A percentile compares a stretch with the other conserved stretches of the same genome.
phyloP scores from a whole-genome alignment of 805 yeast genomes.

The Candida saitoana region DNA sequence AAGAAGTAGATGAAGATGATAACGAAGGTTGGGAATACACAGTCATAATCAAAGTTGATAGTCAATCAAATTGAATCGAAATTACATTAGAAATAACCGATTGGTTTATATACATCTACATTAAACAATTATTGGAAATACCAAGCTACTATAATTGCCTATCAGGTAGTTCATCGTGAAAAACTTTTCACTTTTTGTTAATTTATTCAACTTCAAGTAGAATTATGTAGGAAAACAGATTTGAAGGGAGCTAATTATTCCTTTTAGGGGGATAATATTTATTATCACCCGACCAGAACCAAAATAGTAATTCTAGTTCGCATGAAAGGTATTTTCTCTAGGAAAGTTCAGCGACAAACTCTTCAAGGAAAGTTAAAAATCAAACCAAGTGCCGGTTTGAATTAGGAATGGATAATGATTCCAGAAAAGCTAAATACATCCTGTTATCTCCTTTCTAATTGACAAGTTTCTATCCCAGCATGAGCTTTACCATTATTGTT shows the following conservation, averaged over 20 bases:
- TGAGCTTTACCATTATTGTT: neutral
- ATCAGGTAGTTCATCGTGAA: neutral
- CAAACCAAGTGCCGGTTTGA: neutral
- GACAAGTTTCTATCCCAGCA: neutral
- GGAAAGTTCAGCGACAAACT: neutral
- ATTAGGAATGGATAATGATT: neutral
- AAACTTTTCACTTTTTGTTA: neutral
- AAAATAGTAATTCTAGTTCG: too few relatives aligned
- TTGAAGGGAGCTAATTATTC: neutral
- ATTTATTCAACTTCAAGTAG: neutral
- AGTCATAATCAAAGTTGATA: neutral
- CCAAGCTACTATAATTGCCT: neutral
- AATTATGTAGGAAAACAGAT: neutral
- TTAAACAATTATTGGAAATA: neutral
- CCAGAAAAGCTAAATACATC: too few relatives aligned
- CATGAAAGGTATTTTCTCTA: too few relatives aligned
- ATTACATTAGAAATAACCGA: neutral
- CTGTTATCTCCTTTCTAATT: too few relatives aligned
- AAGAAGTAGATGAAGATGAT: neutral
- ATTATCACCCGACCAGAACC: too few relatives aligned
- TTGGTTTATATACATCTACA: neutral
- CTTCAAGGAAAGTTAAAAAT: neutral
- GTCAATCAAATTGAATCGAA: neutral
- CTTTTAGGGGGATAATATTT: neutral
- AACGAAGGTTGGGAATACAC: constrained; percentile 1